Conservation (phyloP, 2,329 filamentous ascomycete species). For the Pseudofabraea citricarpa region DNA sequence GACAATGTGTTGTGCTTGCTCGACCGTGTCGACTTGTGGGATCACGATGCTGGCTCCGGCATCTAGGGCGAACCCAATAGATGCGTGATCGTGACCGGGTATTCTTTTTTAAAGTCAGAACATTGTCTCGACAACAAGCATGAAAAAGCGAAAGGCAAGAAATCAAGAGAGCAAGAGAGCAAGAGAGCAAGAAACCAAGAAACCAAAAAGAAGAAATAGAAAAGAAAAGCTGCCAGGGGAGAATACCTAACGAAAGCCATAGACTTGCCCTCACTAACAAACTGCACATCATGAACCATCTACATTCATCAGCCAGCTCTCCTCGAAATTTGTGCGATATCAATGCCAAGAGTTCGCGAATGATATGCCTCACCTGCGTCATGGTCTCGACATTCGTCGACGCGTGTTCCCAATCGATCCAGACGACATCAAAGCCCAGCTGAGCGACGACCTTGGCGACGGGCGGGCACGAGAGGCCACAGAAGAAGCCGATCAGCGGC, state of each 20-base stretch:
- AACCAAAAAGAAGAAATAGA: too few relatives aligned
- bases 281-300: constrained; percentile 42
- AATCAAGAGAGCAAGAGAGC: too few relatives aligned
- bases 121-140: too few relatives aligned
- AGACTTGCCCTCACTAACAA: constrained; percentile 39
- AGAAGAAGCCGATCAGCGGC: constrained; percentile 37
- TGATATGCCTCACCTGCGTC: constrained; percentile 29
- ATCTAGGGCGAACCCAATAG: constrained; percentile 42
- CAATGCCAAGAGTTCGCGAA: neutral
- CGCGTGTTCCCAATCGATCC: constrained; percentile 45
- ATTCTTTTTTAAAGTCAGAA: constrained; percentile 23
- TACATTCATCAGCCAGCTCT: constrained; percentile 6
- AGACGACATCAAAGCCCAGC: constrained; percentile 38
- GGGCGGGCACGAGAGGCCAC: constrained; percentile 34
- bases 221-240: too few relatives aligned
- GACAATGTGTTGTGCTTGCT: constrained; percentile 37
- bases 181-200: too few relatives aligned
- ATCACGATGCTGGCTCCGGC: constrained; percentile 43
- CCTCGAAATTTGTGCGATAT: neutral
- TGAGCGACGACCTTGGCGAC: constrained; percentile 36
- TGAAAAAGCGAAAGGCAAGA: too few relatives aligned
- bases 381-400: constrained; percentile 44
- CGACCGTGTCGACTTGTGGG: constrained; percentile 43
- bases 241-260: constrained; percentile 39
- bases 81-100: constrained; percentile 40